Conservation (phyloP, 2,329 filamentous ascomycete genomes). For the Clonostachys byssicola region DNA sequence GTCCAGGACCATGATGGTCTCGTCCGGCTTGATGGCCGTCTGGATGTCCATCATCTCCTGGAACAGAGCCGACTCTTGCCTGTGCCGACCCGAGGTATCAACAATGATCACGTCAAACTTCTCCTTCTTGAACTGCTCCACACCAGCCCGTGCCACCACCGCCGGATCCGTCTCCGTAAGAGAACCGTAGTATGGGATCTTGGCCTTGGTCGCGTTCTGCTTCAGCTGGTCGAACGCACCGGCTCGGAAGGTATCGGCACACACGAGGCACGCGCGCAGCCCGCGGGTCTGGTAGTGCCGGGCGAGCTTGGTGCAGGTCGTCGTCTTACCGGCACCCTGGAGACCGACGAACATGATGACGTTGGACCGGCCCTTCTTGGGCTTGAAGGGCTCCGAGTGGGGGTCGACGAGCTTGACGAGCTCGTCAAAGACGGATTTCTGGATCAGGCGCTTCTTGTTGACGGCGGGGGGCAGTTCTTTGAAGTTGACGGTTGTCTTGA, state of each 20-base stretch:
- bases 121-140: slow-evolving; percentile 99
- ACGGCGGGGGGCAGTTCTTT: slow-evolving; percentile 85
- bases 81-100: slow-evolving; percentile 91
- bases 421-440: slow-evolving; percentile 97
- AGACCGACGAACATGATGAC: slow-evolving; percentile 99
- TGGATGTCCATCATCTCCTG: slow-evolving; percentile 98
- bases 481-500: slow-evolving; percentile 88
- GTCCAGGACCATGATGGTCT: slow-evolving; percentile 98
- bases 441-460: slow-evolving; percentile 98
- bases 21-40: slow-evolving; percentile 81
- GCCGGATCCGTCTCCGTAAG: slow-evolving; percentile 95
- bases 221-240: slow-evolving; percentile 98
- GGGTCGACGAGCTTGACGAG: slow-evolving; percentile 94
- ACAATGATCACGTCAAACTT: slow-evolving; percentile 98
- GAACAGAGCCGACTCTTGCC: slow-evolving; percentile 92
- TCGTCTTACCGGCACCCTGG: slow-evolving; percentile 97
- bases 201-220: slow-evolving; percentile 97
- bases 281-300: slow-evolving; percentile 91
- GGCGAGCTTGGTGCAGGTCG: slow-evolving; percentile 94
- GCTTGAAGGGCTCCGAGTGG: slow-evolving; percentile 91
- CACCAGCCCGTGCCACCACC: slow-evolving; percentile 88
- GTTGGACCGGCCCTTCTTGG: slow-evolving; percentile 92
- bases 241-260: slow-evolving; percentile 96
- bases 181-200: slow-evolving; percentile 97
- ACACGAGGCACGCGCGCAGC: slow-evolving; percentile 90